Evolutionary conservation across 1,284 basidiomycete genomes (phyloP).

Genomic region (Farysia itapuensis): DNA sequence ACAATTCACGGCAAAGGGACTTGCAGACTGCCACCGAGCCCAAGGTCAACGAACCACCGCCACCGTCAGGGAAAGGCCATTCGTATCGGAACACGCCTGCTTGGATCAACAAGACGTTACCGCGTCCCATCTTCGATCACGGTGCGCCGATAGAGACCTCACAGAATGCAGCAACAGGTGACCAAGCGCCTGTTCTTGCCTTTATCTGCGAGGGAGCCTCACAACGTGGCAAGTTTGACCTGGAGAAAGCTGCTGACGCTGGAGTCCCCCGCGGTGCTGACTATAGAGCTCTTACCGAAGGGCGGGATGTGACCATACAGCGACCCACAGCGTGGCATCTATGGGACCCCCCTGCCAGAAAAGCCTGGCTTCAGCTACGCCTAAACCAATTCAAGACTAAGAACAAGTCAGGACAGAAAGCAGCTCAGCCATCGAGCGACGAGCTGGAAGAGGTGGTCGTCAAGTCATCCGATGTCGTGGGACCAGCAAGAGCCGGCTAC

Average conservation of each 20-base stretch:
- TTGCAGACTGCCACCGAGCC: constrained; percentile 2
- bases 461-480: constrained; percentile 55
- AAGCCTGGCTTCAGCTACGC: constrained; percentile 60
- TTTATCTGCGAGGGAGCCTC: constrained; percentile 78
- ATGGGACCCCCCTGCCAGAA: constrained; percentile 18
- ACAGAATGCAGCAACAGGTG: constrained; percentile 8
- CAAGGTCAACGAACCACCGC: constrained; percentile 2
- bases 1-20: constrained; percentile 25
- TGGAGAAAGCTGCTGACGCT: constrained; percentile 68
- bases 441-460: constrained; percentile 28
- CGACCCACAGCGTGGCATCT: constrained; percentile 46
- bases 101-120: constrained; percentile 16
- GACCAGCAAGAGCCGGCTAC: constrained; percentile 72
- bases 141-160: constrained; percentile 8
- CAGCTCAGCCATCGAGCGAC: constrained; percentile 7
- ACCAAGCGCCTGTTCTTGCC: constrained; percentile 48
- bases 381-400: constrained; percentile 61
- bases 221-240: constrained; percentile 83
- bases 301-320: constrained; percentile 62
- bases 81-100: constrained; percentile 24
- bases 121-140: constrained; percentile 5
- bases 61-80: too few species aligned
- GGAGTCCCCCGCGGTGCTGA: constrained; percentile 70
- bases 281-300: constrained; percentile 61
- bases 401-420: constrained; percentile 41